These are phyloP conservation scores for Colletotrichum sp. DNA, from an alignment of 2,329 filamentous ascomycete genomes.

Conservation along the genomic window DNA sequence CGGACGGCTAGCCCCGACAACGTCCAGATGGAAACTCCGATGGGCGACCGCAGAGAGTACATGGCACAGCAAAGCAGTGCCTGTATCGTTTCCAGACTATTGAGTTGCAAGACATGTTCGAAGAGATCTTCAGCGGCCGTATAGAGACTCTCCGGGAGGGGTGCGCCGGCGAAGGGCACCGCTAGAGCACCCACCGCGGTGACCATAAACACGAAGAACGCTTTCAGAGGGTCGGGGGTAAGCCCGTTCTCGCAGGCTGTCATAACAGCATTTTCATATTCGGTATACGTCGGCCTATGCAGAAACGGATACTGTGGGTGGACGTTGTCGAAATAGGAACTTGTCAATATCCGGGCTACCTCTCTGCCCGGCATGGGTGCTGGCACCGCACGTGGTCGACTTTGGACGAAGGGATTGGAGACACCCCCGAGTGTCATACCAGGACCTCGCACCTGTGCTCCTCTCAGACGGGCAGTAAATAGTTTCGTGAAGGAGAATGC, in stretches of 20 bases:
- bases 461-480: neutral
- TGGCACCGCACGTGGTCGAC: neutral
- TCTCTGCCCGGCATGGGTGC: neutral
- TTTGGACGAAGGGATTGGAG: neutral
- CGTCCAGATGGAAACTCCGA: conserved; percentile 32
- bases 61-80: conserved; percentile 33
- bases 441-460: neutral
- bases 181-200: neutral
- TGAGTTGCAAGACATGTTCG: neutral
- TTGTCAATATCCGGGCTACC: neutral
- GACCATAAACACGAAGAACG: neutral
- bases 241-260: neutral
- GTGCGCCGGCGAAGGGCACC: neutral
- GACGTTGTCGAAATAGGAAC: neutral
- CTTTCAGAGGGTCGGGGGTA: neutral
- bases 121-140: neutral
- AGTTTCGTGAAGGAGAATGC: conserved; percentile 30
- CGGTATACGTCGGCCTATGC: neutral
- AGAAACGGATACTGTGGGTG: neutral
- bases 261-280: neutral
- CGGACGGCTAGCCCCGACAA: conserved; percentile 33
- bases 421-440: neutral
- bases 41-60: conserved; percentile 29
- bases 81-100: conserved; percentile 32
- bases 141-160: neutral